Percentiles rank a stretch among this genome's conserved stretches.
phyloP scores from a whole-genome alignment of 2,329 filamentous ascomycete species.

The Ophiostoma montium region DNA sequence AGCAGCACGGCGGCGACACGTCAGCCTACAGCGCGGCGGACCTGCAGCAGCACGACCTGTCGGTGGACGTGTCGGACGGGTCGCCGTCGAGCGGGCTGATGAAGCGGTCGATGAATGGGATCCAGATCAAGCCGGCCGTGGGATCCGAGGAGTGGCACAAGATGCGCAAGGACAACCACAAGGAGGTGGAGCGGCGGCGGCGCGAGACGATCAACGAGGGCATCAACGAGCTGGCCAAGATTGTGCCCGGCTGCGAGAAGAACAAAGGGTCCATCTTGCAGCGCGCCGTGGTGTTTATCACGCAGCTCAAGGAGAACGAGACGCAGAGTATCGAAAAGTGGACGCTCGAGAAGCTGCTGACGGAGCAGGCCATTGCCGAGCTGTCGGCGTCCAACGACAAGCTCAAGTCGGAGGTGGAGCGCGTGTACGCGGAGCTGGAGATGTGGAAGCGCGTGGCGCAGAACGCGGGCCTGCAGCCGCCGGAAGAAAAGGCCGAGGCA shows the following conservation, averaged over 20 bases:
- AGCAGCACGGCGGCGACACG: slow-evolving; percentile 15
- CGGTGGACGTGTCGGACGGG: slow-evolving; percentile 12
- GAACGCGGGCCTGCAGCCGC: slow-evolving; percentile 39
- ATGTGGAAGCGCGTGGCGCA: slow-evolving; percentile 62
- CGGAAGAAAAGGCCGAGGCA: slow-evolving; percentile 24
- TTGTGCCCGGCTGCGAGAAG: slow-evolving; percentile 95
- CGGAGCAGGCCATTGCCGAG: slow-evolving; percentile 79
- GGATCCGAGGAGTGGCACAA: slow-evolving; percentile 98
- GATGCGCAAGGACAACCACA: slow-evolving; percentile 92
- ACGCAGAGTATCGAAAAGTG: slow-evolving; percentile 88
- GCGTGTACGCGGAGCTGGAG: slow-evolving; percentile 63
- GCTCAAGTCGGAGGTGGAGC: slow-evolving; percentile 65
- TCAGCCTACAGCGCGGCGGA: slow-evolving; percentile 21
- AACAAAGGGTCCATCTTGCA: slow-evolving; percentile 96
- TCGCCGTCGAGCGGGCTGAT: slow-evolving; percentile 9
- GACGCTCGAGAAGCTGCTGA: slow-evolving; percentile 80
- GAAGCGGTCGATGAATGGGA: slow-evolving; percentile 11
- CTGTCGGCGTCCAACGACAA: slow-evolving; percentile 79
- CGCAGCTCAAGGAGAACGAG: slow-evolving; percentile 87
- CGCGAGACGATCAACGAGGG: slow-evolving; percentile 98
- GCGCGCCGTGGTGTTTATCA: slow-evolving; percentile 87
- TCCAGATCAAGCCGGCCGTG: slow-evolving; percentile 61
- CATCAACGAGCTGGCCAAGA: slow-evolving; percentile 95
- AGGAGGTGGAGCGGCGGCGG: slow-evolving; percentile 94
- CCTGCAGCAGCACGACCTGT: slow-evolving; percentile 24